A percentile compares a stretch with the other conserved stretches of the same genome.
These are phyloP conservation scores for Colletotrichum nymphaeae DNA, from an alignment of 2,329 filamentous ascomycete species.

Conservation along the genomic window DNA sequence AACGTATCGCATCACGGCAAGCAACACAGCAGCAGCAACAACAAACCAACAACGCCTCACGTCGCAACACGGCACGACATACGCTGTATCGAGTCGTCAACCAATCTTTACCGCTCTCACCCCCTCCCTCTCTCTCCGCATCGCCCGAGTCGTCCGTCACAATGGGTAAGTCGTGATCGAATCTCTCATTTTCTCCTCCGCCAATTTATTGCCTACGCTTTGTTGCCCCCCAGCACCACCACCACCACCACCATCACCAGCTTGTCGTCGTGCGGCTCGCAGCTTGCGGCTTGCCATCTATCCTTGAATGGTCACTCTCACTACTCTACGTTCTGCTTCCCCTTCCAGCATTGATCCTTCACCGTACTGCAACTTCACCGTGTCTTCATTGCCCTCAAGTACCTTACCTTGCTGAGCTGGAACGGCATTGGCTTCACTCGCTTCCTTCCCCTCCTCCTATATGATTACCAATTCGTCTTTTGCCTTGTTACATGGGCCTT, in stretches of 20 bases:
- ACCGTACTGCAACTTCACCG: not conserved
- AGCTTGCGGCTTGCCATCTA: not conserved
- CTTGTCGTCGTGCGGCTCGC: not conserved
- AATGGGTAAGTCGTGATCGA: conserved; percentile 3
- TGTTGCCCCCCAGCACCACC: not conserved
- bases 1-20: conserved; percentile 24
- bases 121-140: not conserved
- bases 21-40: not conserved
- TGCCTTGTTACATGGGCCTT: not conserved
- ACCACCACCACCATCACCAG: not conserved
- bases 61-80: conserved; percentile 1
- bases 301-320: not conserved
- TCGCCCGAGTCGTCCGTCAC: not conserved
- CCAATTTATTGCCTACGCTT: not conserved
- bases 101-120: not conserved
- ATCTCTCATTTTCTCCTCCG: not conserved
- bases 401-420: not conserved
- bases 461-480: not conserved
- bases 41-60: not conserved
- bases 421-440: not conserved
- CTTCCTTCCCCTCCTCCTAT: not conserved
- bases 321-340: not conserved
- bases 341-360: not conserved
- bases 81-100: not conserved
- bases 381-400: not conserved